Conservation (phyloP, 2,329 filamentous ascomycete genomes). For the Podosphaera leucotricha region DNA sequence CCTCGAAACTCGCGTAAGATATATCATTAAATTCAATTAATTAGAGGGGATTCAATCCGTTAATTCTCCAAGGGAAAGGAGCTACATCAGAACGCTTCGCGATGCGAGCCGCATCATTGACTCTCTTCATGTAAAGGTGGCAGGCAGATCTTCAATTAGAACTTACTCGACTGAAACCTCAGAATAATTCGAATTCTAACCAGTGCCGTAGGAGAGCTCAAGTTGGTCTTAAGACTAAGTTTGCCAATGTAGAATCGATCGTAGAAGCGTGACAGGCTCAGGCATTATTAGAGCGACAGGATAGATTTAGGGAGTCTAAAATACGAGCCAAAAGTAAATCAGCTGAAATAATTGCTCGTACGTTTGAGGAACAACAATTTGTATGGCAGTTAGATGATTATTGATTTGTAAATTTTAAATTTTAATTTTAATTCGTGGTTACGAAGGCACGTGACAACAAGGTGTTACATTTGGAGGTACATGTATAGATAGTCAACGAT, state of each 20-base stretch:
- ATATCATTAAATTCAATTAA: neutral
- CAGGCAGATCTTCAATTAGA: neutral
- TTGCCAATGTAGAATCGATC: neutral
- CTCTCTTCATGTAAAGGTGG: neutral
- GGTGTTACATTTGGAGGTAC: too few relatives aligned
- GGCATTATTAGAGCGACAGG: too few relatives aligned
- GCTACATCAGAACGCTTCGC: neutral
- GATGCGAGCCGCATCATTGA: neutral
- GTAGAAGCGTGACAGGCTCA: too few relatives aligned
- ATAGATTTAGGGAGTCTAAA: too few relatives aligned
- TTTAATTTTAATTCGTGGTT: too few relatives aligned
- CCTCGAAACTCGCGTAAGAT: neutral
- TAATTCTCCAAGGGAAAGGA: neutral
- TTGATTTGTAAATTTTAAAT: too few relatives aligned
- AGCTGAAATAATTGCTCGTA: too few relatives aligned
- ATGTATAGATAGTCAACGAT: too few relatives aligned
- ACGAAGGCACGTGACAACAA: too few relatives aligned
- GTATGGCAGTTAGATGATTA: too few relatives aligned
- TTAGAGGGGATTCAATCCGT: neutral
- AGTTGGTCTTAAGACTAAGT: neutral
- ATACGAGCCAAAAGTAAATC: too few relatives aligned
- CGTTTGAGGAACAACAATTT: too few relatives aligned
- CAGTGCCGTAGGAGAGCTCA: neutral
- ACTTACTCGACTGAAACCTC: neutral
- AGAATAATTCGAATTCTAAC: neutral